Percentiles rank a stretch among this genome's conserved stretches.
Evolutionary conservation across 179 eudicot genomes (phyloP).

Genomic region (Heliamphora pulchella): DNA sequence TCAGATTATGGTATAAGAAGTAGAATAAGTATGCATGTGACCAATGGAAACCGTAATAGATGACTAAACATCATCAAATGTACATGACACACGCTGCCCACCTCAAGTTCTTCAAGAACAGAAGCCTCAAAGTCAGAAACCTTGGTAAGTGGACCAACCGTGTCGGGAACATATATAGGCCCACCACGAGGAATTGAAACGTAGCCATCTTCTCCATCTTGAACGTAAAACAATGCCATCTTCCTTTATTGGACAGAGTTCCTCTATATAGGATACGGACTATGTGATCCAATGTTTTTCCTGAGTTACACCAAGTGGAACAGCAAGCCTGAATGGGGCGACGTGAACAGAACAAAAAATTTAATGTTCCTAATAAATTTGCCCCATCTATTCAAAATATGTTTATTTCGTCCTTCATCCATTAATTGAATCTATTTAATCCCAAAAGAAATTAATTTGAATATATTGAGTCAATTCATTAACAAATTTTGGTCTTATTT

Average conservation of each 20-base stretch:
- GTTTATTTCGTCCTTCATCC: no score
- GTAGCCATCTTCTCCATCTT: conserved; percentile 22
- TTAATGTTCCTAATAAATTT: no score
- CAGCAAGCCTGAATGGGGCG: no score
- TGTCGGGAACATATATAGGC: conserved; percentile 53
- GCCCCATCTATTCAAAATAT: no score
- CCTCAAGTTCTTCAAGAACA: conserved; percentile 28
- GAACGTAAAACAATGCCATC: conserved; percentile 17
- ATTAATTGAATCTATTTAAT: no score
- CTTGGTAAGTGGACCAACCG: conserved; percentile 51
- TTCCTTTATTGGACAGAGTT: conserved; percentile 10
- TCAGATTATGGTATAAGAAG: background rate
- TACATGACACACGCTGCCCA: background rate
- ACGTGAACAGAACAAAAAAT: no score
- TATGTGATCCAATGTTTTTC: background rate
- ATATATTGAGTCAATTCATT: no score
- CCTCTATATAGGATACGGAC: no score
- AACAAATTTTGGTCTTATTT: no score
- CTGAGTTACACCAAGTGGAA: no score
- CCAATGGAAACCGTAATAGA: background rate
- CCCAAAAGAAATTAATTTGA: no score
- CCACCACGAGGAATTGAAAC: conserved; percentile 70
- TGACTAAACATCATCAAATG: no score
- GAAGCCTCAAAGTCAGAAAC: conserved; percentile 39
- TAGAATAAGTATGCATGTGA: background rate